phyloP scores from a whole-genome alignment of 768 basidiomycete genomes.

The Calocera cornea region DNA sequence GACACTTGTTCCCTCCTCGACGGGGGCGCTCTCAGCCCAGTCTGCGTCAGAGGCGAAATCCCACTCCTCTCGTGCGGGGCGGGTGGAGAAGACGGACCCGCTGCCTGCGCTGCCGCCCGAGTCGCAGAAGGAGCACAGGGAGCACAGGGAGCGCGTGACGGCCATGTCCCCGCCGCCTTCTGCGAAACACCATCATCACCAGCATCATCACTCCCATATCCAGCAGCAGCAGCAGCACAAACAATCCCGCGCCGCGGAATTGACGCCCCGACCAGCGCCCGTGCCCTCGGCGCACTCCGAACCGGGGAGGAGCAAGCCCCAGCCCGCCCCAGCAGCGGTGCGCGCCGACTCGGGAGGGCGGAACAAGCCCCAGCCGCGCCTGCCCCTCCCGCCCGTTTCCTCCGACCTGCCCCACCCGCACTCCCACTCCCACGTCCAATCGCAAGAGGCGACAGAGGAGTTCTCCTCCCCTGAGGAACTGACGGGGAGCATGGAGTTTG shows the following conservation, averaged over 20 bases:
- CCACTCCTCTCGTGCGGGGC: not conserved
- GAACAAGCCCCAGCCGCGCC: not conserved
- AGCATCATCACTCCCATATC: not conserved
- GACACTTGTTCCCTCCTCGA: not conserved
- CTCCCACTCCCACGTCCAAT: not conserved
- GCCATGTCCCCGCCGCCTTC: not conserved
- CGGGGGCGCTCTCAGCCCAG: not conserved
- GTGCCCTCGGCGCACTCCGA: too few relatives aligned
- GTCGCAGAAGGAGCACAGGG: not conserved
- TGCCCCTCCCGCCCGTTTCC: too few relatives aligned
- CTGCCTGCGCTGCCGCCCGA: not conserved
- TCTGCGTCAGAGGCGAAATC: not conserved
- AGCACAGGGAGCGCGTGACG: not conserved
- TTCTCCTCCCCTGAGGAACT: not conserved
- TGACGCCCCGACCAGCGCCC: too few relatives aligned
- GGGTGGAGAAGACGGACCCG: not conserved
- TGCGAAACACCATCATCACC: not conserved
- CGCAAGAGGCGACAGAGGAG: not conserved
- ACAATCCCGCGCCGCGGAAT: not conserved
- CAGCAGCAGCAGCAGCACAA: not conserved
- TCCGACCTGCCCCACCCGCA: not conserved
- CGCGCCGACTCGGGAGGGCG: too few relatives aligned
- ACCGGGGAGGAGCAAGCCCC: too few relatives aligned
- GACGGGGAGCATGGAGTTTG: not conserved
- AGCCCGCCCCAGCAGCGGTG: too few relatives aligned